Evolutionary conservation across 192 early-diverging fungal genomes (phyloP), one percentile per base, ranked within the genome.

Genomic region (Backusella tuberculispora): DNA sequence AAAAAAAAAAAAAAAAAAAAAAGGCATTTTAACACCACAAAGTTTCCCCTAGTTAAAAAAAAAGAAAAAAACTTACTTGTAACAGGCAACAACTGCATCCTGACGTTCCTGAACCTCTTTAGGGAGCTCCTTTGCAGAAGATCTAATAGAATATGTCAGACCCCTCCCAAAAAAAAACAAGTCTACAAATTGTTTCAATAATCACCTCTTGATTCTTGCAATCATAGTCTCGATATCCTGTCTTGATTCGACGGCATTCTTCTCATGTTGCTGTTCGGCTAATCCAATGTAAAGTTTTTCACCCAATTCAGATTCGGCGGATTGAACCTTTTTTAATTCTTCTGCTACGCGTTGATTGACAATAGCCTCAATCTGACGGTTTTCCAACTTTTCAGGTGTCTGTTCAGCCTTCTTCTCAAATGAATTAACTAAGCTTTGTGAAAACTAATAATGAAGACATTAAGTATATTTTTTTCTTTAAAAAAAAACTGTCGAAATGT

Each of bases 211-310:
- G 40, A 78, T 63, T 26, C 71, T 60, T 34, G 60, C 63, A 42
- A 78, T 69, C 76, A 78, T 71, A 53, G 34, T 71, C 12, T 78
- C 76, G n/a, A 78, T 73, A 73, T 78, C 76, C 7, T 50, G 47
- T 6, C 29, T 47, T 21, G 67, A 67, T 17, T 48, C 53, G 19
- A 73, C 45, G 17, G 76, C 70, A 29, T 69, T 78, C 15, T 68
- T 76, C 46, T 76, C 75, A 26, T 44, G 43, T 60, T 75, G 67
- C 41, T 69, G 43, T 5, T 78, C 50, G 2, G 47, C 43, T 1
- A 67, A 48, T 15, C 64, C 71, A 40, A 40, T 41, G 15, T 71
- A 65, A 17, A 73, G 24, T 1, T 47, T 42, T 13, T 68, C 63
- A 10, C 73, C 67, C 12, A 65, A 14, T 60, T 73, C 38, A 19